Base-by-base conservation (phyloP, 768 basidiomycete genomes). In the Boletus subcaerulescens region DNA sequence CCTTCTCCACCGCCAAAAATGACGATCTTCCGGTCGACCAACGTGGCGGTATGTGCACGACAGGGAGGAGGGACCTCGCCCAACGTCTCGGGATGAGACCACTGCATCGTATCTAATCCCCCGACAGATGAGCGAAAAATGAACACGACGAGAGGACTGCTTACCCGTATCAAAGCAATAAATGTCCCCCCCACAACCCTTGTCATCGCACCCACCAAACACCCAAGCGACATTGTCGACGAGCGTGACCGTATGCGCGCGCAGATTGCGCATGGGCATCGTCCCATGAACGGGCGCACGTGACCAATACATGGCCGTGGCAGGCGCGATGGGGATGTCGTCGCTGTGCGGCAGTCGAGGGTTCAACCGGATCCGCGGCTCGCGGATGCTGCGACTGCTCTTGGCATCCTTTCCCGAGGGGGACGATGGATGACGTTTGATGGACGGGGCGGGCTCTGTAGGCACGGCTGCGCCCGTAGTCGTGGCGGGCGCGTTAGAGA, bases 1-100 rank as follows among this genome's bases (percentile, higher is more conserved):
- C 88, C 90, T 58, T 92, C 81, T 1, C 95, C 95, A 5, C 95
- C 95, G 18, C 93, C 93, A 64, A 93, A 89, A 5, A 96, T 72
- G 64, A 92, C 82, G 41, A 96, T 80, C 60, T 85, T 86, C 24
- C 83, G 81, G 63, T 91, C 89, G 48, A 91, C 86, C 9, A 90
- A 78, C 0, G 92, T 94, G 3, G 90, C 87, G 1, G 89, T 91
- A 66, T 97, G 94, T 5, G 93, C 94, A 22, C 94, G 82, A 45
- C 88, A 89, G 0, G 90, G 89, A 2, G 89, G 88, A 0, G 93
- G 89, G 5, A 83, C 68, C 3, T 91, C 87, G n/a, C 94, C 94
- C 4, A 78, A 60, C 18, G 84, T 85, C 17, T 89, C 83, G 0
- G 91, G 86, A 56, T 86, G 84, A 1, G 84, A 81, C 94, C 94